Evolutionary conservation across 352 stramenopile species (phyloP).

Genomic region (Phytophthora quininea): DNA sequence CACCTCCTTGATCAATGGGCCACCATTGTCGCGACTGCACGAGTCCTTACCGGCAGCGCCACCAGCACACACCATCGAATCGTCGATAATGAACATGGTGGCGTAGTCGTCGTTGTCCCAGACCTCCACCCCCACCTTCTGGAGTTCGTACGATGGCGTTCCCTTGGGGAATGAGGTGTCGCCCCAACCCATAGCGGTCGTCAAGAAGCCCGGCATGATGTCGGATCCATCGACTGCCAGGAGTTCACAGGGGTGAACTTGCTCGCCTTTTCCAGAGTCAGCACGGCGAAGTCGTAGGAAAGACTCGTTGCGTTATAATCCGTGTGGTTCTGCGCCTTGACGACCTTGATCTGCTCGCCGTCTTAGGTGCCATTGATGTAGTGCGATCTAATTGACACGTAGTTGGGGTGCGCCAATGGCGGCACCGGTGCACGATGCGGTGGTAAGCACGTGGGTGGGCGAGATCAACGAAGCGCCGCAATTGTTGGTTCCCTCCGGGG

Average conservation of each 20-base stretch:
- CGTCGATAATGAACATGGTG: conserved; percentile 23
- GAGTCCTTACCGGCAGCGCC: conserved; percentile 34
- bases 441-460: conserved; percentile 34
- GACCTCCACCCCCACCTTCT: conserved; percentile 39
- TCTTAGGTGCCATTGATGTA: conserved; percentile 35
- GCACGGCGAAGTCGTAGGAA: conserved; percentile 46
- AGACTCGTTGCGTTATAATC: conserved; percentile 21
- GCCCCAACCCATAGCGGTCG: conserved; percentile 40
- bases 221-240: conserved; percentile 29
- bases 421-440: conserved; percentile 33
- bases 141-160: conserved; percentile 29
- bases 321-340: conserved; percentile 34
- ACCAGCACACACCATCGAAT: conserved; percentile 50
- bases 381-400: conserved; percentile 45
- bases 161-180: conserved; percentile 26
- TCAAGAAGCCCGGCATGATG: conserved; percentile 19
- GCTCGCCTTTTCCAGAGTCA: conserved; percentile 37
- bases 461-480: conserved; percentile 21
- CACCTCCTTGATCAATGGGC: conserved; percentile 39
- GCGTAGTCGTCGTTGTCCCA: conserved; percentile 40
- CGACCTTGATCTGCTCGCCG: conserved; percentile 34
- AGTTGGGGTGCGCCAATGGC: conserved; percentile 31
- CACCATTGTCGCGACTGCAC: conserved; percentile 56
- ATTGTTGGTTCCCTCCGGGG: conserved; percentile 17
- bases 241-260: conserved; percentile 38